Percentiles rank a stretch among this genome's conserved stretches.
Conservation (phyloP, 345 rosid genomes). For the Firmiana major region DNA sequence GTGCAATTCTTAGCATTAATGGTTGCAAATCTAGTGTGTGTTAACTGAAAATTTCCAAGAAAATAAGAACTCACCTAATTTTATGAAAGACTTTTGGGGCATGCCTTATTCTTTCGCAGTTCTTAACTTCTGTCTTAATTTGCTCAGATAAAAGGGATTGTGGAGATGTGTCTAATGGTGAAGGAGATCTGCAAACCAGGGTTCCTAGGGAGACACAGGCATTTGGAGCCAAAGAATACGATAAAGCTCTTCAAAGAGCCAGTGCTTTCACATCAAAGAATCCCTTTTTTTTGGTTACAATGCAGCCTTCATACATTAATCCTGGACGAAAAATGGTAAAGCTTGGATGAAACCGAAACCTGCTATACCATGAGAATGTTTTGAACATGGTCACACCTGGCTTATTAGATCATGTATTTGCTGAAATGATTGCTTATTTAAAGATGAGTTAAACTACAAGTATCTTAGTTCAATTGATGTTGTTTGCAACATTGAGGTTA, state of each 20-base stretch:
- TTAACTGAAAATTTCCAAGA: not conserved
- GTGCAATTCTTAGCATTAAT: slow-evolving; percentile 1
- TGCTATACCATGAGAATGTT: not conserved
- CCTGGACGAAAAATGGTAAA: slow-evolving; percentile 13
- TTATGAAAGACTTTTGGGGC: not conserved
- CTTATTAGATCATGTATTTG: not conserved
- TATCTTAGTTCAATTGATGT: not conserved
- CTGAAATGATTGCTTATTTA: not conserved
- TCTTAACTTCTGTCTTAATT: not conserved
- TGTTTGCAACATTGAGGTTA: not conserved
- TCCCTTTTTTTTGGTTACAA: not conserved
- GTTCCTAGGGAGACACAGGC: not conserved
- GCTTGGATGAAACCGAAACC: not conserved
- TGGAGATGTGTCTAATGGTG: not conserved
- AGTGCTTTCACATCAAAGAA: not conserved
- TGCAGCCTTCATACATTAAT: slow-evolving; percentile 7
- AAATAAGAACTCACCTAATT: not conserved
- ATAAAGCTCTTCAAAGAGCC: not conserved
- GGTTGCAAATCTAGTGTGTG: not conserved
- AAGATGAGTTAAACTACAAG: not conserved
- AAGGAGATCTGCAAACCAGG: not conserved
- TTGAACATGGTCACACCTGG: not conserved
- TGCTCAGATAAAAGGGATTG: not conserved
- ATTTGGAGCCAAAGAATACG: not conserved
- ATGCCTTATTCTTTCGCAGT: not conserved